Percentiles rank a stretch among this genome's conserved stretches.
Evolutionary conservation across 805 yeast genomes (phyloP).

Genomic region (Zygotorulaspora sp.): DNA sequence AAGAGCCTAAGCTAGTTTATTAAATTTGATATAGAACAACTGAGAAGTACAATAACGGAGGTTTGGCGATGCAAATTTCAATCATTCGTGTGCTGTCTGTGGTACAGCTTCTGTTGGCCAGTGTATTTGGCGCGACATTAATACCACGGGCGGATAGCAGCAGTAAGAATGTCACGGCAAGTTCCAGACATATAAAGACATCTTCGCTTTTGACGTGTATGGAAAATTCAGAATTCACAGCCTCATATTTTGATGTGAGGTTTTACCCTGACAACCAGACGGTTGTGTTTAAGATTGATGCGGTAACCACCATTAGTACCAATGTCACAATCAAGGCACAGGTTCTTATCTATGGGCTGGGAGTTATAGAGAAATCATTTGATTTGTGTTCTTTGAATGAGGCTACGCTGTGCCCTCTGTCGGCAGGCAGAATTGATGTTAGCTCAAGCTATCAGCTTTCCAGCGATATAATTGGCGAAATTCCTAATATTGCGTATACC

Average conservation of each 20-base stretch:
- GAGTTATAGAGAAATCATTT: conserved; percentile 49
- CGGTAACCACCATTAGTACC: conserved; percentile 72
- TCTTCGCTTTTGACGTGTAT: conserved; percentile 84
- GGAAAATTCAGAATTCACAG: conserved; percentile 82
- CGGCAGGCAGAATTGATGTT: conserved; percentile 82
- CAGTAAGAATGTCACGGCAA: conserved; percentile 10
- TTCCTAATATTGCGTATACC: conserved; percentile 83
- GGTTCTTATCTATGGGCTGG: conserved; percentile 77
- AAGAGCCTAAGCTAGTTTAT: too few species aligned
- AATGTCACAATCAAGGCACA: conserved; percentile 61
- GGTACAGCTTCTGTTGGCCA: background rate
- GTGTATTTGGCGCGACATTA: background rate
- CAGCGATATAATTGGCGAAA: conserved; percentile 40
- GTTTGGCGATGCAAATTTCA: conserved; percentile 2
- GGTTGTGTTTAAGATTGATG: conserved; percentile 64
- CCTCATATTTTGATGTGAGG: conserved; percentile 72
- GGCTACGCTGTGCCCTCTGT: conserved; percentile 69
- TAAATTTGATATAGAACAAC: too few species aligned
- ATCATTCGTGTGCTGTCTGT: background rate
- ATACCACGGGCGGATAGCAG: conserved; percentile 3
- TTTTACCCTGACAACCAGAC: conserved; percentile 63
- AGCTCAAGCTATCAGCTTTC: conserved; percentile 44
- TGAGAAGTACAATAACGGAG: too few species aligned
- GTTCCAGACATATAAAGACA: conserved; percentile 40
- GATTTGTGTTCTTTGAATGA: conserved; percentile 62